Base-by-base conservation (phyloP, 805 yeast species). In the Cyberlindnera samutprakarnensis region DNA sequence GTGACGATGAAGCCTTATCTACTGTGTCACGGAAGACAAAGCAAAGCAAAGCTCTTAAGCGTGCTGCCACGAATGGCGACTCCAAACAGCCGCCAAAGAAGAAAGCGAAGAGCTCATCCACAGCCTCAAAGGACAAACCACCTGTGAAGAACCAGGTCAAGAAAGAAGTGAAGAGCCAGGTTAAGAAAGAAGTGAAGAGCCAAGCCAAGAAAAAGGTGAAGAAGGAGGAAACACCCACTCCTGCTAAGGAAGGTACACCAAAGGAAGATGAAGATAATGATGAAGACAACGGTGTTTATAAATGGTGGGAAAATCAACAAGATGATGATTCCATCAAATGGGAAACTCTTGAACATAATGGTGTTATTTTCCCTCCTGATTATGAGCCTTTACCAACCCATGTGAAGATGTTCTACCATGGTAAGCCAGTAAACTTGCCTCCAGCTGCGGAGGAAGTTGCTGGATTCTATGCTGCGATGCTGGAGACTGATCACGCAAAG, bases 401-500 rank as follows among this genome's bases (percentile, higher is more conserved):
- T 47, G 82, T 88, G 24, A 84, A 81, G 50, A 46, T 90, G 32
- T 68, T 72, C 37, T 88, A 90, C 49, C 80, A 81, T 44, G 85
- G 84, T 1, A 67, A 72, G 42, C 83, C 92, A 0, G 88, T 88
- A 1, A 64, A 63, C 18, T 64, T 90, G 36, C 90, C 95, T 1
- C 59, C 63, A 1, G 82, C 68, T 35, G 96, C 96, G 3, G 98
- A 90, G 58, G 97, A 90, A 56, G 96, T 90, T 22, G 97, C 96
- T 0, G 96, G 96, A 0, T 90, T 87, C 51, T 90, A 70, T 56
- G 97, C 81, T 8, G 95, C 95, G 6, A 68, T 90, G 74, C 41
- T 88, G 27, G 87, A 84, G 42, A 70, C 87, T 1, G 96, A 90
- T 43, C 96, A 90, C 57, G 92, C 87, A 10, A 70, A 77, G 40